These are phyloP conservation scores for Leccinum disarticulatum DNA, from an alignment of 768 basidiomycete genomes.

Conservation along the genomic window DNA sequence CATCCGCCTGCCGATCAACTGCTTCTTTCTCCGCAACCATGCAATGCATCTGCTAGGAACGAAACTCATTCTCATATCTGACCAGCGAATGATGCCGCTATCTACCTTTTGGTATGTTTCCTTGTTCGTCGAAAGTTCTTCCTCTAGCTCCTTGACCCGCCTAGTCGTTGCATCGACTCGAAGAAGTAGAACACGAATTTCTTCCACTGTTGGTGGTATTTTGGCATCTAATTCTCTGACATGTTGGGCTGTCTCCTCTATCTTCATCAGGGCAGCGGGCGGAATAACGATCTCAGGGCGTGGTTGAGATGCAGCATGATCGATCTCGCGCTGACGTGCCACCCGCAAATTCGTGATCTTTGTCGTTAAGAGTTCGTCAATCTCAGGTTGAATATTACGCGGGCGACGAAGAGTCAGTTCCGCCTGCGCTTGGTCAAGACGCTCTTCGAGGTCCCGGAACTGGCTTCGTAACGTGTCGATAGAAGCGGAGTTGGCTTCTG, in stretches of 20 bases:
- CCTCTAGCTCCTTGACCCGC: slow-evolving; percentile 22
- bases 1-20: slow-evolving; percentile 12
- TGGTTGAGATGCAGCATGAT: slow-evolving; percentile 13
- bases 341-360: slow-evolving; percentile 22
- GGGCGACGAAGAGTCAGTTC: slow-evolving; percentile 29
- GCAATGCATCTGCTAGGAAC: slow-evolving; percentile 16
- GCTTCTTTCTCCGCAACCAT: slow-evolving; percentile 17
- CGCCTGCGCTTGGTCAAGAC: slow-evolving; percentile 32
- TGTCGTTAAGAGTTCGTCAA: slow-evolving; percentile 18
- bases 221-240: slow-evolving; percentile 23
- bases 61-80: slow-evolving; percentile 3
- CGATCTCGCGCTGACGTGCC: slow-evolving; percentile 23
- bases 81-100: not conserved
- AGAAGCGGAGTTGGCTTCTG: not conserved
- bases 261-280: slow-evolving; percentile 9
- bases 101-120: slow-evolving; percentile 21
- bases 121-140: slow-evolving; percentile 20
- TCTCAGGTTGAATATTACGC: slow-evolving; percentile 17
- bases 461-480: slow-evolving; percentile 17
- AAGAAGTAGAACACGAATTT: slow-evolving; percentile 27
- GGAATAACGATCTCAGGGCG: slow-evolving; percentile 25
- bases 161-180: slow-evolving; percentile 21
- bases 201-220: slow-evolving; percentile 25
- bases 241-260: slow-evolving; percentile 19
- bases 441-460: slow-evolving; percentile 27